A percentile compares a stretch with the other conserved stretches of the same genome.
These are phyloP conservation scores for Pseudotsuga menziesii DNA, from an alignment of 75 land plant genomes.

Conservation along the genomic window DNA sequence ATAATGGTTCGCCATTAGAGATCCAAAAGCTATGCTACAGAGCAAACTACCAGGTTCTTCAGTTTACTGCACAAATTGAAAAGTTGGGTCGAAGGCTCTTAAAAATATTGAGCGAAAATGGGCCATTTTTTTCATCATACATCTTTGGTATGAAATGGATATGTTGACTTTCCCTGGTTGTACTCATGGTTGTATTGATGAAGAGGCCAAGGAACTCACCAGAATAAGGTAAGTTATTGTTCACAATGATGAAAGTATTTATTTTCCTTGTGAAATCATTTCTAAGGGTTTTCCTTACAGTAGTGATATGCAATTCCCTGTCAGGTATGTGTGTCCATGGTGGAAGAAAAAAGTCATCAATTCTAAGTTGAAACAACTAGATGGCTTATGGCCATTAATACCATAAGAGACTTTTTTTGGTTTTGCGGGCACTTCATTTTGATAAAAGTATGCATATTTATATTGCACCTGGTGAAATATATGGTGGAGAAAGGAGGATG, in stretches of 20 bases:
- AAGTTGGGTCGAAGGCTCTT: conserved; percentile 60
- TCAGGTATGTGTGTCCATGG: too few species aligned
- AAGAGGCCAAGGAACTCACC: conserved; percentile 54
- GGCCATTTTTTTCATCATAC: conserved; percentile 38
- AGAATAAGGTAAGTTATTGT: too few species aligned
- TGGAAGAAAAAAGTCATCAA: conserved; percentile 14
- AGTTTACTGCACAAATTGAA: conserved; percentile 63
- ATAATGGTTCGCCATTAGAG: conserved; percentile 32
- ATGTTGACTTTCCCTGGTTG: conserved; percentile 83
- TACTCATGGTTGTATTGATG: conserved; percentile 45
- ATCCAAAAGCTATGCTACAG: conserved; percentile 70
- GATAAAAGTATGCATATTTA: conserved; percentile 36
- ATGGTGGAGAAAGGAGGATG: conserved; percentile 49
- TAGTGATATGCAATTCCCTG: too few species aligned
- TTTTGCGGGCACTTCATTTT: conserved; percentile 42
- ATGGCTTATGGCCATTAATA: conserved; percentile 55
- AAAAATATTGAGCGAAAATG: conserved; percentile 22
- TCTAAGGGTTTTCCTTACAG: too few species aligned
- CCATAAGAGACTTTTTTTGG: conserved; percentile 51
- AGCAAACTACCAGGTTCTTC: conserved; percentile 57
- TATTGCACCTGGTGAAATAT: conserved; percentile 61
- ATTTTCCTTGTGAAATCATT: too few species aligned
- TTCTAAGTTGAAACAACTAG: conserved; percentile 35
- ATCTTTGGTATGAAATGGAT: conserved; percentile 82
- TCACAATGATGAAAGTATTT: too few species aligned